A percentile compares a stretch with the other conserved stretches of the same genome.
Conservation (phyloP, 139 green algal species). For the Nannochloris sp. region DNA sequence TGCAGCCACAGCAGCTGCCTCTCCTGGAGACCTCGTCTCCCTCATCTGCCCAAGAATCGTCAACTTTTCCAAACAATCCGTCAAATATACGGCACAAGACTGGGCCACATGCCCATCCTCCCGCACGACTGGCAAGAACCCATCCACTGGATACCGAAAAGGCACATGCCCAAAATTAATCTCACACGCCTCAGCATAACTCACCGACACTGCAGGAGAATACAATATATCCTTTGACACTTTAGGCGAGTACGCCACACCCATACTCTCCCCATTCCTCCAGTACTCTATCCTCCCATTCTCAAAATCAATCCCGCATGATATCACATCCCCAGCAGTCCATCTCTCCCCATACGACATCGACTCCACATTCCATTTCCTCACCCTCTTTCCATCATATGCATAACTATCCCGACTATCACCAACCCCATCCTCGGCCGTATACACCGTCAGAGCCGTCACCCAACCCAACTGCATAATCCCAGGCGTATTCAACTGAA, state of each 20-base stretch:
- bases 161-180: constrained; percentile 30
- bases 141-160: constrained; percentile 62
- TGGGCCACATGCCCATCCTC: background rate
- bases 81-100: constrained; percentile 36
- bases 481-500: constrained; percentile 54
- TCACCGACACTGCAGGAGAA: constrained; percentile 55
- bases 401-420: constrained; percentile 68
- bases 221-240: constrained; percentile 13
- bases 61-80: constrained; percentile 48
- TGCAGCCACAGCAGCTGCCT: constrained; percentile 10
- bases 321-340: constrained; percentile 77
- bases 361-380: constrained; percentile 75
- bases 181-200: constrained; percentile 32
- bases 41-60: constrained; percentile 1
- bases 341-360: constrained; percentile 59
- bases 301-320: constrained; percentile 77
- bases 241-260: constrained; percentile 65
- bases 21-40: background rate
- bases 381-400: constrained; percentile 68
- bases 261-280: constrained; percentile 71
- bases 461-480: constrained; percentile 90
- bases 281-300: constrained; percentile 63
- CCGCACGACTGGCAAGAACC: constrained; percentile 48
- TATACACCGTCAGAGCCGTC: constrained; percentile 75
- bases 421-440: constrained; percentile 83